These are phyloP conservation scores for Saccharomycopsis sp. DNA, from an alignment of 805 yeast genomes.

Conservation along the genomic window DNA sequence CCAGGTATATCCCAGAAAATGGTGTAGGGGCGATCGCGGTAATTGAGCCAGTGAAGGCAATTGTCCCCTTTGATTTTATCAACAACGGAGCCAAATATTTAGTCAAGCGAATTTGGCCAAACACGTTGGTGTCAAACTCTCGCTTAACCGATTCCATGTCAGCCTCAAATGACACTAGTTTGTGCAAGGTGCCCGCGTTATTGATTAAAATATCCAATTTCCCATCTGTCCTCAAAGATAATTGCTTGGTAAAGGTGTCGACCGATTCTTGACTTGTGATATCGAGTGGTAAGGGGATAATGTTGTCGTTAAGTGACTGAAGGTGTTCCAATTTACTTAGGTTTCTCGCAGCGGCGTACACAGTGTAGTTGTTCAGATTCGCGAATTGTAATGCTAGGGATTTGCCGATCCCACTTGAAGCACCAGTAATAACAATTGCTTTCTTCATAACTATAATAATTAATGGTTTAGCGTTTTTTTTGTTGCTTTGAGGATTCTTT, in stretches of 20 bases:
- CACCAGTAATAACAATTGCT: constrained; percentile 52
- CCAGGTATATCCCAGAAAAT: constrained; percentile 30
- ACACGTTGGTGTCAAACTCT: constrained; percentile 30
- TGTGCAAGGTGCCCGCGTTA: constrained; percentile 61
- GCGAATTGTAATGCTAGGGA: constrained; percentile 40
- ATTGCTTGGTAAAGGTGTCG: constrained; percentile 25
- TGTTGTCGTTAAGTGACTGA: constrained; percentile 25
- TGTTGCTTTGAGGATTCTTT: too few relatives aligned
- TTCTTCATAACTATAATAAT: too few relatives aligned
- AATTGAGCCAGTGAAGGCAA: constrained; percentile 34
- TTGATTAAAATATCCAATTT: constrained; percentile 57
- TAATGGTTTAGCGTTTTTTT: too few relatives aligned
- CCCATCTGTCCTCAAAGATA: constrained; percentile 36
- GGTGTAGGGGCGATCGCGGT: constrained; percentile 31
- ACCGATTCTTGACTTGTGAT: constrained; percentile 30
- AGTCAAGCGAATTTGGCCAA: constrained; percentile 34
- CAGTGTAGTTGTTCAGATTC: constrained; percentile 31
- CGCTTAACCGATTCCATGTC: neutral
- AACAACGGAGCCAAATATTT: constrained; percentile 30
- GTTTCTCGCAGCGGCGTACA: constrained; percentile 33
- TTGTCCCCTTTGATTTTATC: constrained; percentile 30
- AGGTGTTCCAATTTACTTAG: constrained; percentile 27
- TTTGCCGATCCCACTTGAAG: constrained; percentile 54
- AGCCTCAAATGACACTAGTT: constrained; percentile 44
- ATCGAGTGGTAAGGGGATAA: constrained; percentile 30